Percentiles rank a stretch among this genome's conserved stretches.
phyloP scores from a whole-genome alignment of 192 early-diverging fungal species.

The Backusella mclennaniae region DNA sequence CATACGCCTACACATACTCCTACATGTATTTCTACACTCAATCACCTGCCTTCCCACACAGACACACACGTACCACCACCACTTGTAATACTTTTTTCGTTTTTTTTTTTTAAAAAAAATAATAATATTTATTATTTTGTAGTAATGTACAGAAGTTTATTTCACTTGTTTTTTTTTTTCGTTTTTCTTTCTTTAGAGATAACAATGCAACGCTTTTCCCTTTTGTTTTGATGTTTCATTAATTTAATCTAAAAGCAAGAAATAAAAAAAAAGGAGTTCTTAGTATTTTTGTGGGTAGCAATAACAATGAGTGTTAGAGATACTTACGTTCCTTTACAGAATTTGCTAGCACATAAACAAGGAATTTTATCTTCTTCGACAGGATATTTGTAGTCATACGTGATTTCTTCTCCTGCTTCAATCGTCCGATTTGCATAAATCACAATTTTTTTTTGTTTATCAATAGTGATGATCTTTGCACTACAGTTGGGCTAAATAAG shows the following conservation, averaged over 20 bases:
- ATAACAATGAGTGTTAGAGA: slow-evolving; percentile 23
- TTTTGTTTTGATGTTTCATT: slow-evolving; percentile 4
- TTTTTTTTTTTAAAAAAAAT: background rate
- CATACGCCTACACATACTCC: background rate
- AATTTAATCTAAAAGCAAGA: slow-evolving; percentile 8
- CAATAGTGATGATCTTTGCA: slow-evolving; percentile 92
- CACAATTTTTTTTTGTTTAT: slow-evolving; percentile 92
- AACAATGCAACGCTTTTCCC: background rate
- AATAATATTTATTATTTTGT: background rate
- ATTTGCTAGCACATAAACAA: slow-evolving; percentile 89
- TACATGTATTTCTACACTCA: background rate
- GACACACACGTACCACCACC: background rate
- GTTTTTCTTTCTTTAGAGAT: background rate
- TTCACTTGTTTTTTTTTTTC: background rate
- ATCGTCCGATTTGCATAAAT: slow-evolving; percentile 97
- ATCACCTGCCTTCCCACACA: background rate
- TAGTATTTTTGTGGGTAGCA: background rate
- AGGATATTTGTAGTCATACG: slow-evolving; percentile 98
- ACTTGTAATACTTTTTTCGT: background rate
- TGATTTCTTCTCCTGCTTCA: slow-evolving; percentile 94
- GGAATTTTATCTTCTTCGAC: slow-evolving; percentile 95
- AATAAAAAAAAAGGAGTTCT: background rate
- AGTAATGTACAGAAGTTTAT: background rate
- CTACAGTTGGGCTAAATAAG: slow-evolving; percentile 86
- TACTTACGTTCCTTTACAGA: slow-evolving; percentile 81